Conservation (phyloP, 1,284 basidiomycete species). For the Calocybe gambosa region DNA sequence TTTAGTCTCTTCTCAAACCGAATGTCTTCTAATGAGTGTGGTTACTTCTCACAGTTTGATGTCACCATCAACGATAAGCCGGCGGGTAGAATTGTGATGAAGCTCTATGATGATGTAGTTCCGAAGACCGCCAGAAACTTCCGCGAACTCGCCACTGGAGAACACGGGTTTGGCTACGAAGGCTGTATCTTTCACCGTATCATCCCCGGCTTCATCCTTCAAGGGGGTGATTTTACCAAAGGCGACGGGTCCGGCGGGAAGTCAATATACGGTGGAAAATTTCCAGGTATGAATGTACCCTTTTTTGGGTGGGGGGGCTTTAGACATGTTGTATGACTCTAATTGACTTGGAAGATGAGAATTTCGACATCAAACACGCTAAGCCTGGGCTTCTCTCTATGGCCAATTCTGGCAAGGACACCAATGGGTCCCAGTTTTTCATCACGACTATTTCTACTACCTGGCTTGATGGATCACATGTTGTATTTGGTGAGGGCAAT, state of each 20-base stretch:
- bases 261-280: slow-evolving; percentile 91
- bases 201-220: slow-evolving; percentile 36
- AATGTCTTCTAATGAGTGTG: too few species aligned
- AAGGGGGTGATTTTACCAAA: slow-evolving; percentile 18
- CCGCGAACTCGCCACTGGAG: slow-evolving; percentile 76
- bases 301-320: too few species aligned
- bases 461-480: slow-evolving; percentile 83
- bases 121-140: slow-evolving; percentile 78
- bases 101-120: slow-evolving; percentile 61
- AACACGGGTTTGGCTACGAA: slow-evolving; percentile 59
- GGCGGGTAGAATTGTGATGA: slow-evolving; percentile 24
- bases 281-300: slow-evolving; percentile 55
- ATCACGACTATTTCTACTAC: slow-evolving; percentile 76
- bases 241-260: slow-evolving; percentile 76
- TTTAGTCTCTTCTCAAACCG: too few species aligned
- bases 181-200: slow-evolving; percentile 72
- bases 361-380: slow-evolving; percentile 16
- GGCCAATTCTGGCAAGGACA: slow-evolving; percentile 88
- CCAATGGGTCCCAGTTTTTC: slow-evolving; percentile 92
- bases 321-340: neutral
- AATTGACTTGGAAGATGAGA: slow-evolving; percentile 17
- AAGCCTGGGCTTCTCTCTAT: slow-evolving; percentile 26
- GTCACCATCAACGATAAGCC: slow-evolving; percentile 16
- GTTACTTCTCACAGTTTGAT: slow-evolving; percentile 17
- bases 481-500: slow-evolving; percentile 60